Evolutionary conservation across 2,329 filamentous ascomycete genomes (phyloP).

Genomic region (Aspergillus floridensis): DNA sequence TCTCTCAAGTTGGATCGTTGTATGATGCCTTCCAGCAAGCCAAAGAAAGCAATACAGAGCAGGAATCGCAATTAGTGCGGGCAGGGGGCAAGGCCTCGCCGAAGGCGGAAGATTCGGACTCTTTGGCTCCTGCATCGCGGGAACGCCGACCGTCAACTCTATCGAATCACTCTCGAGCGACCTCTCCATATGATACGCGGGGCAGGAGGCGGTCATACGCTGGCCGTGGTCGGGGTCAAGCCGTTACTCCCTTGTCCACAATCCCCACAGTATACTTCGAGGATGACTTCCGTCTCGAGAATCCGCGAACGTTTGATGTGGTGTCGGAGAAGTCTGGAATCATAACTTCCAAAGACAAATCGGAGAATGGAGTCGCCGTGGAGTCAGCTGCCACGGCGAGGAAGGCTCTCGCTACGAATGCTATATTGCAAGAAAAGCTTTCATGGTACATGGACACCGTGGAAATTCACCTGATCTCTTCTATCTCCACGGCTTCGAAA

Average conservation of each 20-base stretch:
- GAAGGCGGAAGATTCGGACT: conserved; percentile 50
- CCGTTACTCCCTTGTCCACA: conserved; percentile 81
- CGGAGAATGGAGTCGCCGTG: conserved; percentile 56
- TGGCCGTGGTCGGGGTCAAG: conserved; percentile 59
- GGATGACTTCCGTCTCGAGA: conserved; percentile 90
- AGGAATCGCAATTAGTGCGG: conserved; percentile 46
- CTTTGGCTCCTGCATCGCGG: conserved; percentile 45
- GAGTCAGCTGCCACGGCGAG: conserved; percentile 58
- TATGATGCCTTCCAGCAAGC: conserved; percentile 86
- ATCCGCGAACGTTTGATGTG: conserved; percentile 92
- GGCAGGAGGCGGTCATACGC: conserved; percentile 52
- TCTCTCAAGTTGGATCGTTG: conserved; percentile 78
- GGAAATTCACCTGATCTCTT: conserved; percentile 93
- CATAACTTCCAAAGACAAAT: conserved; percentile 62
- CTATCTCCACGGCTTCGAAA: conserved; percentile 90
- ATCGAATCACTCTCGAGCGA: conserved; percentile 45
- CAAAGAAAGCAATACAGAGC: conserved; percentile 72
- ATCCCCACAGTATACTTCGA: conserved; percentile 95
- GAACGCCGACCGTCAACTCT: conserved; percentile 43
- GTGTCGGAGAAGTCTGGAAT: conserved; percentile 96
- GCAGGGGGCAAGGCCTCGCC: conserved; percentile 44
- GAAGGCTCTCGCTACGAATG: conserved; percentile 91
- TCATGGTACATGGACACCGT: conserved; percentile 99
- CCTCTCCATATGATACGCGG: conserved; percentile 50
- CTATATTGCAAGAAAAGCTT: conserved; percentile 94